Base-by-base conservation (phyloP, 2,329 filamentous ascomycete species). In the Stylonectria norvegica region DNA sequence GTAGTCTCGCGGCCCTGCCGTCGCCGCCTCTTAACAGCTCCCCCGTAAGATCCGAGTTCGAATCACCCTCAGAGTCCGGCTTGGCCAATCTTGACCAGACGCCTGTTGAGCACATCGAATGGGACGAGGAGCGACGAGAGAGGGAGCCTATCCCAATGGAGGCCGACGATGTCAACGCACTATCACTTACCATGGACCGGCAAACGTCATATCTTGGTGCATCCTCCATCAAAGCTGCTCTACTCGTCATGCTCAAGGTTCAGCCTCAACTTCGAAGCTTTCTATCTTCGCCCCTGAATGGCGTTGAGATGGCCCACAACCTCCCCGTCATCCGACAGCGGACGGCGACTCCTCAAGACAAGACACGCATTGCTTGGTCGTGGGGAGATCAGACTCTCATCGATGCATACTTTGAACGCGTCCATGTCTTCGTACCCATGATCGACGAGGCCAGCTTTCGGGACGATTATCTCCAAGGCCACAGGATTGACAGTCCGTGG, bases 361-460 rank as follows among this genome's bases (percentile, higher is more conserved):
- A 66, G 2, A 68, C 72, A 47, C 65, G 70, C 33, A 69, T 80
- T 18, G 63, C 76, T 25, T 77, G 79, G 70, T 75, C 76, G 12
- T 78, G 76, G 58, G 82, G 85, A 52, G 83, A 82, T 12, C 79
- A 85, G 58, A 78, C 78, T 5, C 68, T 87, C 8, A 79, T 88
- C 28, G 81, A 88, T 51, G 81, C 82, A n/a, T 89, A 87, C 60
- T 89, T 89, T 60, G 81, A 83, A 50, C 76, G 81, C 20, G 76
- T 86, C 17, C 85, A 89, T 46, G 77, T 82, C 1, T 83, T 87
- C 50, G 76, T 83, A 4, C 85, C 85, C 0, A 80, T 89, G 73
- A 70, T 89, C 3, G 84, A 89, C 50, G 85, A 89, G 60, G 75
- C 76, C 14, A 73, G 76, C 8, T 87, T 89, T 60, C 78, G 52